Evolutionary conservation across 371 early-diverging fungal genomes (phyloP).

Genomic region (Rhizopus arrhizus): DNA sequence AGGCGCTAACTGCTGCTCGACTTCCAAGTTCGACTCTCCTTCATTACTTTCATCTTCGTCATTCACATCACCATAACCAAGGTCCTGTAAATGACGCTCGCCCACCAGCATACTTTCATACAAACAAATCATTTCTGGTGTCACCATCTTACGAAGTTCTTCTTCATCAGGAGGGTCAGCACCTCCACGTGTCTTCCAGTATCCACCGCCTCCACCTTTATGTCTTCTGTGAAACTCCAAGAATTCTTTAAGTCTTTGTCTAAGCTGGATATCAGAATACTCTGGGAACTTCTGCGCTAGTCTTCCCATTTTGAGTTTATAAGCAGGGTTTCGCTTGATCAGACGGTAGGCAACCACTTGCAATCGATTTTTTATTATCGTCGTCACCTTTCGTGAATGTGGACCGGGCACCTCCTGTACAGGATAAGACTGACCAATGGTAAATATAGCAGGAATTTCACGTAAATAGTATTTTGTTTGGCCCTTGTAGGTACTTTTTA

Average conservation of each 20-base stretch:
- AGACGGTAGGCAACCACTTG: constrained; percentile 90
- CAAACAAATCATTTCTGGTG: constrained; percentile 98
- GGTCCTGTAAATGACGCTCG: constrained; percentile 92
- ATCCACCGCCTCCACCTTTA: constrained; percentile 76
- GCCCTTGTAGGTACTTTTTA: constrained; percentile 76
- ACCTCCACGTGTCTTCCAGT: constrained; percentile 90
- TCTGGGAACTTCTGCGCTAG: constrained; percentile 82
- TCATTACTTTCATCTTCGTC: constrained; percentile 71
- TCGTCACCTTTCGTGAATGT: constrained; percentile 94
- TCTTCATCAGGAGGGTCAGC: constrained; percentile 89
- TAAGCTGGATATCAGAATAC: constrained; percentile 81
- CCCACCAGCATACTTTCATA: constrained; percentile 97
- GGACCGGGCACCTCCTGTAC: constrained; percentile 96
- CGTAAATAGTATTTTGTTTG: constrained; percentile 83
- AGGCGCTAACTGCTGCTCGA: constrained; percentile 93
- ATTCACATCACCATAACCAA: constrained; percentile 80
- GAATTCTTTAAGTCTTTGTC: constrained; percentile 94
- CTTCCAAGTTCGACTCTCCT: constrained; percentile 74
- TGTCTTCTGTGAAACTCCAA: constrained; percentile 92
- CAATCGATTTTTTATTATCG: constrained; percentile 90
- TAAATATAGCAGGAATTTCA: constrained; percentile 82
- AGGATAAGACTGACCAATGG: constrained; percentile 98
- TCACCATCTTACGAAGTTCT: constrained; percentile 91
- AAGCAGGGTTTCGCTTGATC: constrained; percentile 77
- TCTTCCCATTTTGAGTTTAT: constrained; percentile 76